Conservation (phyloP, 2,329 filamentous ascomycete species). For the Penicillium corylophilum region DNA sequence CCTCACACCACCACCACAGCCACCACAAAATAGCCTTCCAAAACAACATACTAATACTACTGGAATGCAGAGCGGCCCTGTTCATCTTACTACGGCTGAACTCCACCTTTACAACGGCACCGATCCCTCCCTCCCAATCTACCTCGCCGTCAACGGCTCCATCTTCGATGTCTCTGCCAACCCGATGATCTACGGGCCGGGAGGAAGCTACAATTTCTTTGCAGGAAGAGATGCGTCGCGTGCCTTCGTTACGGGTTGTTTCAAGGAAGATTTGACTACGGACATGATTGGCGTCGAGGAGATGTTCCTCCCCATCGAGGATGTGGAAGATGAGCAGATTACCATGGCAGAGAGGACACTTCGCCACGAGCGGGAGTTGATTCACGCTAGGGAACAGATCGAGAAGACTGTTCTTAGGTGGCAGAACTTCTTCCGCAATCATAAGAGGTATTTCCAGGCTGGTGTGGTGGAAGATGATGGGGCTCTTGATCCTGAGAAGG, state of each 20-base stretch:
- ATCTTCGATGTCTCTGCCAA: constrained; percentile 64
- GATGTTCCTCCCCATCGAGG: constrained; percentile 72
- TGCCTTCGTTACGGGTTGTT: constrained; percentile 90
- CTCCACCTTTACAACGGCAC: constrained; percentile 75
- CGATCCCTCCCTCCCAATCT: constrained; percentile 73
- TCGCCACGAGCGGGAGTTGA: constrained; percentile 62
- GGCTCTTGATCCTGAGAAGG: constrained; percentile 41
- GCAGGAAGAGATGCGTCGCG: constrained; percentile 82
- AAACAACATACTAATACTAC: background rate
- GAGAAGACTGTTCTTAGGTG: constrained; percentile 71
- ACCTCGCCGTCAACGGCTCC: constrained; percentile 75
- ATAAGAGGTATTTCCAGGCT: constrained; percentile 76
- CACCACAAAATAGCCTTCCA: background rate
- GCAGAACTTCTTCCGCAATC: constrained; percentile 78
- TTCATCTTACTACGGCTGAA: constrained; percentile 71
- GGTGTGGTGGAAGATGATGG: constrained; percentile 67
- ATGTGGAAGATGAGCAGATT: constrained; percentile 46
- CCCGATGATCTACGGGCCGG: constrained; percentile 68
- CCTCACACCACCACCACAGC: background rate
- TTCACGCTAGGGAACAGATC: constrained; percentile 64
- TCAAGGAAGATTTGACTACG: constrained; percentile 76
- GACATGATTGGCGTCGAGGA: constrained; percentile 85
- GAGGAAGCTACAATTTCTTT: constrained; percentile 84
- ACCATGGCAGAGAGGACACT: constrained; percentile 47
- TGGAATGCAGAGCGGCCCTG: constrained; percentile 51